Evolutionary conservation across 148 eudicot species (phyloP), one percentile per base, ranked within the genome.

Genomic region (Bassia scoparia): DNA sequence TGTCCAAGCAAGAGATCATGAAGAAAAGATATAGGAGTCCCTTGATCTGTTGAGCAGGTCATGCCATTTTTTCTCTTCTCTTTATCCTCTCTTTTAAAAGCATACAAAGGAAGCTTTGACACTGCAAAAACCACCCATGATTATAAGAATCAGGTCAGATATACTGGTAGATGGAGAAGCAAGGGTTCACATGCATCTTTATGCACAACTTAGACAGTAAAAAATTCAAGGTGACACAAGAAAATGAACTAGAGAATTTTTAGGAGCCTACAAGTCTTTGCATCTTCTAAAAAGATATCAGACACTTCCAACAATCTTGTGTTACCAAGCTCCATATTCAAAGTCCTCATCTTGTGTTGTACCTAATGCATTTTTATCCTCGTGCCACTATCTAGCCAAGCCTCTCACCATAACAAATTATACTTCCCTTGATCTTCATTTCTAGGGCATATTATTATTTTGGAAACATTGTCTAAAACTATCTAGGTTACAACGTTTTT

Each of bases 81-180:
- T 33, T 62, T 55, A 49, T 75, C 77, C 48, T 78, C 80, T 68
- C 77, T 81, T 83, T 82, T 82, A 83, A 81, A 92, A 31, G 81
- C 85, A 78, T 89, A 92, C 66, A 92, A 60, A 72, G 97, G 97
- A 55, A 92, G 85, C 78, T 86, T 86, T 11, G 90, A 74, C 53
- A 68, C 90, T 87, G 78, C 81, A 74, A 76, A 18, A 6, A 71
- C 37, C 37, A 69, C 20, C 34, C 29, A 43, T 0, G 29, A 9
- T 31, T 27, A 55, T 75, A 29, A 68, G 44, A 12, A 34, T 33
- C 33, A 16, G 29, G 63, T n/a, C n/a, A 16, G 29, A 35, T 76
- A 18, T 3, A 30, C n/a, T n/a, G n/a, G 30, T 33, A 46, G 35
- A 50, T 18, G 30, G 54, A 30, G 35, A 31, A 30, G 41, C 44